Conservation (phyloP, 257 asterid genomes). For the Penstemon newberryi region DNA sequence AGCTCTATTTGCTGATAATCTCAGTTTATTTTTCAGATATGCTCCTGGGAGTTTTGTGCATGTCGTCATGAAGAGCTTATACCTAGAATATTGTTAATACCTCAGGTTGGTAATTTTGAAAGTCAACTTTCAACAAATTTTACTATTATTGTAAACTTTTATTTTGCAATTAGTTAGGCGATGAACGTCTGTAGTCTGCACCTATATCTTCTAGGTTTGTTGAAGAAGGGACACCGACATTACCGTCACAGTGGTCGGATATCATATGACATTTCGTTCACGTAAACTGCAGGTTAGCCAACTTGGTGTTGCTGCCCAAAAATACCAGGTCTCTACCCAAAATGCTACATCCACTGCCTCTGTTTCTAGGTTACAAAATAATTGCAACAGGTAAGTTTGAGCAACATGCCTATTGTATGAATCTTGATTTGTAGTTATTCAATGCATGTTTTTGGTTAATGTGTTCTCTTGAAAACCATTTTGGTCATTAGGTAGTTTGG, state of each 20-base stretch:
- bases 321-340: slow-evolving; percentile 88
- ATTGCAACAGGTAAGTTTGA: slow-evolving; percentile 83
- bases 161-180: slow-evolving; percentile 8
- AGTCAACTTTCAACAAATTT: background rate
- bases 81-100: slow-evolving; percentile 82
- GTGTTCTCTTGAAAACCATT: slow-evolving; percentile 3
- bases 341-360: slow-evolving; percentile 59
- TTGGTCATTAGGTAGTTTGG: background rate
- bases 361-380: slow-evolving; percentile 81
- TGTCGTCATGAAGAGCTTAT: slow-evolving; percentile 95
- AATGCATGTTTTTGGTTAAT: background rate
- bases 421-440: slow-evolving; percentile 22
- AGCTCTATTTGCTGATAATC: slow-evolving; percentile 23
- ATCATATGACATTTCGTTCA: background rate
- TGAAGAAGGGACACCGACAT: background rate
- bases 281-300: slow-evolving; percentile 71
- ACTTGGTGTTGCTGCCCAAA: slow-evolving; percentile 95
- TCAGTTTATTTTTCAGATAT: slow-evolving; percentile 51
- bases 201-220: background rate
- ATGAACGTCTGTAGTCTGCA: background rate
- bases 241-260: background rate
- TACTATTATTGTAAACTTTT: background rate
- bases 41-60: slow-evolving; percentile 99
- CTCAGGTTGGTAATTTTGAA: slow-evolving; percentile 60
- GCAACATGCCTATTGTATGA: background rate